A percentile compares a stretch with the other conserved stretches of the same genome.
phyloP scores from a whole-genome alignment of 345 rosid species.

The Lumnitzera racemosa region DNA sequence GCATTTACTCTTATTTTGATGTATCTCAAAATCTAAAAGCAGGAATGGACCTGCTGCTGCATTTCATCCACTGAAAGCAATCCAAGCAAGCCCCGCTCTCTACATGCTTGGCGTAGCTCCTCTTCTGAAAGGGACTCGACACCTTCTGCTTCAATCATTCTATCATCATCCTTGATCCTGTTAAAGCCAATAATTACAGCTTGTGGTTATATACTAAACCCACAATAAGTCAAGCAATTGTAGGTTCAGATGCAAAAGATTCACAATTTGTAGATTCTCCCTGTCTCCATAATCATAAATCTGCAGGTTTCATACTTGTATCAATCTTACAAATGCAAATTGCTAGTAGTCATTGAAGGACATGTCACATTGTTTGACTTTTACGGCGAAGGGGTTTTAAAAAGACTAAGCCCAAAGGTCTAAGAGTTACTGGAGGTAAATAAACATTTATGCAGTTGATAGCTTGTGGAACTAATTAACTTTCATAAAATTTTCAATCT shows the following conservation, averaged over 20 bases:
- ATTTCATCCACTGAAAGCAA: slow-evolving; percentile 88
- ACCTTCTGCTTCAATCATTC: slow-evolving; percentile 87
- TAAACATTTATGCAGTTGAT: not conserved
- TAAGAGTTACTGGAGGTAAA: not conserved
- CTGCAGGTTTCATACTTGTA: no score
- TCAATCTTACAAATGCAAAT: no score
- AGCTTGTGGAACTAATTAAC: not conserved
- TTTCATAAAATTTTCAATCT: not conserved
- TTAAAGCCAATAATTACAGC: slow-evolving; percentile 11
- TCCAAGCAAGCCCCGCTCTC: slow-evolving; percentile 90
- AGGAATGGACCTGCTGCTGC: slow-evolving; percentile 66
- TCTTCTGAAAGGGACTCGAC: slow-evolving; percentile 86
- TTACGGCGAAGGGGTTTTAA: no score
- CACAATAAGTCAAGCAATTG: not conserved
- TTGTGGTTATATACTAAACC: not conserved
- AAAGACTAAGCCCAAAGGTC: not conserved
- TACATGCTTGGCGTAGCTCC: slow-evolving; percentile 93
- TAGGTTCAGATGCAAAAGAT: no score
- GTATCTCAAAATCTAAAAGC: not conserved
- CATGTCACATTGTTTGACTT: no score
- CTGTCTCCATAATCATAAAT: no score
- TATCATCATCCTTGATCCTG: slow-evolving; percentile 94
- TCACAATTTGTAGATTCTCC: no score
- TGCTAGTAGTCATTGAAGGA: no score
- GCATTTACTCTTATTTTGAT: not conserved